Evolutionary conservation across 2,329 filamentous ascomycete species (phyloP), one percentile per base, ranked within the genome.

Genomic region (Truncatella angustata): DNA sequence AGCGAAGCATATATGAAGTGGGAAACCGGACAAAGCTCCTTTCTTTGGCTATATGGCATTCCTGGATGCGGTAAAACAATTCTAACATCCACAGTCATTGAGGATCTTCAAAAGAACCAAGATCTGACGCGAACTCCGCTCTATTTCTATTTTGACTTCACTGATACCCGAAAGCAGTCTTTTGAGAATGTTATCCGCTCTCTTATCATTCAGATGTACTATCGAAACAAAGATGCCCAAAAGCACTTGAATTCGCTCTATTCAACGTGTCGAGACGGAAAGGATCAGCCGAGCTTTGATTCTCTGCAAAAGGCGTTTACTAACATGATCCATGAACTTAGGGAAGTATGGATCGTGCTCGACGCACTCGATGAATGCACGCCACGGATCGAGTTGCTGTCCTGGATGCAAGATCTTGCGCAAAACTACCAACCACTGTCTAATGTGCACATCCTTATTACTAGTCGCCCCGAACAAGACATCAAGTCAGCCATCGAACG

Each of bases 11-110:
- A 67, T 51, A 11, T 10, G 0, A 39, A 44, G 12, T 74, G 70
- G 72, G 71, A 64, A 52, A 55, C 26, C 1, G 34, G 45, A 16
- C 24, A 45, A 20, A 59, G 59, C 10, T 70, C 66, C 7, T 61
- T 62, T 49, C 52, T 18, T 63, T 68, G 14, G 72, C n/a, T n/a
- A n/a, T n/a, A n/a, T n/a, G n/a, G n/a, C n/a, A n/a, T n/a, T n/a
- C n/a, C n/a, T n/a, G n/a, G 72, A 35, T 74, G 71, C 47, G 71
- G 73, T 7, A 75, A 75, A 55, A 73, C 70, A 0, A 60, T 74
- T 49, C 61, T 74, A 1, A 68, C 65, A 52, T 72, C 67, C 4
- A 68, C 63, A 1, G 55, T 74, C 30, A 59, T 73, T n/a, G 45
- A 68, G 51, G 49, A 66, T 49, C 48, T 66, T 10, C 44, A 58